Evolutionary conservation across 345 rosid genomes (phyloP).

Genomic region (Arabis alpina): DNA sequence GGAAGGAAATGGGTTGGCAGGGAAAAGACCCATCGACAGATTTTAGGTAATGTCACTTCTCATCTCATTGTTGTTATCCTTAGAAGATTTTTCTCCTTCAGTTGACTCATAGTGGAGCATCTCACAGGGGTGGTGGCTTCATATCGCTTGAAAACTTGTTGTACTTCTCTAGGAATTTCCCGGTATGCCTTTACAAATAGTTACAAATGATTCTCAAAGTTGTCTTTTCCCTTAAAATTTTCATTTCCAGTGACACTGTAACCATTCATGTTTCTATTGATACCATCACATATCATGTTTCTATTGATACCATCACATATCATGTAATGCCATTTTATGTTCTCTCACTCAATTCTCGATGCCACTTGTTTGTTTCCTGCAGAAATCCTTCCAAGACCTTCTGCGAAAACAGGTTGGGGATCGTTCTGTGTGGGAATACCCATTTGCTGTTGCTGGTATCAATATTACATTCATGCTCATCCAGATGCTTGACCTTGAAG

Average conservation of each 20-base stretch:
- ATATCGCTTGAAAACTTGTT: constrained; percentile 95
- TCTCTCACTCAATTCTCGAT: not conserved
- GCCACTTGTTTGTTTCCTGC: constrained; percentile 31
- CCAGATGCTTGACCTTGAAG: constrained; percentile 99
- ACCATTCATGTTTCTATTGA: not conserved
- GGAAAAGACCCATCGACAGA: constrained; percentile 99
- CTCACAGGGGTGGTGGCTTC: constrained; percentile 96
- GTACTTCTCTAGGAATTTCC: constrained; percentile 81
- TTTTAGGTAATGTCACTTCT: constrained; percentile 64
- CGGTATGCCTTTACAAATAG: constrained; percentile 49
- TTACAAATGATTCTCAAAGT: constrained; percentile 10
- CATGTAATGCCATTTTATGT: not conserved
- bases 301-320: no score
- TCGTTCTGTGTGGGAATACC: constrained; percentile 98
- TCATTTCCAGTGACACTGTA: not conserved
- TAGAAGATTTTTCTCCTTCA: not conserved
- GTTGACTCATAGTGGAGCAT: constrained; percentile 24
- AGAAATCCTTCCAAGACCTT: constrained; percentile 92
- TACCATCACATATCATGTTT: not conserved
- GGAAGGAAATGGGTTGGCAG: constrained; percentile 99
- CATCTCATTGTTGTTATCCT: not conserved
- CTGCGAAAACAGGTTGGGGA: constrained; percentile 90
- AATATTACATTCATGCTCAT: constrained; percentile 98
- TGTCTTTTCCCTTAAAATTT: not conserved
- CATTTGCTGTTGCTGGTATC: constrained; percentile 99